Conservation (phyloP, 345 rosid genomes). For the Erodium maritimum region DNA sequence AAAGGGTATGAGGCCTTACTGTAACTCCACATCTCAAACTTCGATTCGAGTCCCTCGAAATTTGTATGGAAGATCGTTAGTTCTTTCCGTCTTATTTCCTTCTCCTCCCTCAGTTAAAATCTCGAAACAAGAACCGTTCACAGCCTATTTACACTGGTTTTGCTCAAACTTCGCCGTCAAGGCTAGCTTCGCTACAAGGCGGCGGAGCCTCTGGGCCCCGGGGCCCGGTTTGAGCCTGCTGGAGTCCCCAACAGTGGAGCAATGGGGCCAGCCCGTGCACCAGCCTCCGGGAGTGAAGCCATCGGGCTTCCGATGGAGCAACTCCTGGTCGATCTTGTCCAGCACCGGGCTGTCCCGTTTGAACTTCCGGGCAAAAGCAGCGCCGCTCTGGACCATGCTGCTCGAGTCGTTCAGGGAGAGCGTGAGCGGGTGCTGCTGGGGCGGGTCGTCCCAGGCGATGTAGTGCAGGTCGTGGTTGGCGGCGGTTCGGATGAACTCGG, state of each 20-base stretch:
- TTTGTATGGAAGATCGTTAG: too few species aligned
- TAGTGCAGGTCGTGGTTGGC: constrained; percentile 88
- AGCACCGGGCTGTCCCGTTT: constrained; percentile 42
- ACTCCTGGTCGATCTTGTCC: constrained; percentile 57
- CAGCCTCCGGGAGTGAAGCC: constrained; percentile 91
- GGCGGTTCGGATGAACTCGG: constrained; percentile 53
- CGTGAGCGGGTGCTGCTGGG: constrained; percentile 77
- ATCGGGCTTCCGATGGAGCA: constrained; percentile 49
- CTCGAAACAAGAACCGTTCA: too few species aligned
- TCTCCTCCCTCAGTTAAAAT: too few species aligned
- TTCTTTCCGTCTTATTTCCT: too few species aligned
- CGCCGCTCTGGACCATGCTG: constrained; percentile 61
- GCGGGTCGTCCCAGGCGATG: constrained; percentile 93
- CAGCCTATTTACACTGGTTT: constrained; percentile 64
- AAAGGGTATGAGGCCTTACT: too few species aligned
- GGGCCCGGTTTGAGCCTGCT: constrained; percentile 56
- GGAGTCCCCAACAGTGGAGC: constrained; percentile 53
- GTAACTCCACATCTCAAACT: too few species aligned
- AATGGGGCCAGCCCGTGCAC: constrained; percentile 66
- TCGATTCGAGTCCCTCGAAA: too few species aligned
- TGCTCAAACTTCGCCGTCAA: constrained; percentile 30
- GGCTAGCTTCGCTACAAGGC: constrained; percentile 46
- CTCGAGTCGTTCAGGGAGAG: constrained; percentile 61
- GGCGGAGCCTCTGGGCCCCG: constrained; percentile 58
- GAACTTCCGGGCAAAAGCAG: constrained; percentile 89